A percentile compares a stretch with the other conserved stretches of the same genome.
These are phyloP conservation scores for Solanum virginianum DNA, from an alignment of 257 asterid genomes.

Conservation along the genomic window DNA sequence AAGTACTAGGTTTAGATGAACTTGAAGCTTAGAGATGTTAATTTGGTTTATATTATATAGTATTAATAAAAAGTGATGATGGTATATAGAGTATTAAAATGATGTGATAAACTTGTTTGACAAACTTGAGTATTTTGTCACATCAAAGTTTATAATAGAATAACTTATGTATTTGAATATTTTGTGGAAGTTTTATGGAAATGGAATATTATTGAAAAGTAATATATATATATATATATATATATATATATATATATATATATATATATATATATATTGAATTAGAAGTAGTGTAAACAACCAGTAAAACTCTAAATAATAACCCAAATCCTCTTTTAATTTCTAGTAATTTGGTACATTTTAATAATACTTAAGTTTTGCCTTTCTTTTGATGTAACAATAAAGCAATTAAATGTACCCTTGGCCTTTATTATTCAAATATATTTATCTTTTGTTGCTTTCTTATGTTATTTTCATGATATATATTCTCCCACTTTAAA, in stretches of 20 bases:
- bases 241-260: background rate
- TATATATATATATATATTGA: background rate
- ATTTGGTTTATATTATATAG: background rate
- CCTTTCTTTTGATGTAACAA: conserved; percentile 29
- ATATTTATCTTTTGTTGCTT: background rate
- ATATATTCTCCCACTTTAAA: conserved; percentile 21
- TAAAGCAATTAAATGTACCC: conserved; percentile 15
- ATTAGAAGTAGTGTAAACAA: background rate
- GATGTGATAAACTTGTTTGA: background rate
- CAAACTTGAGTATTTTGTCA: background rate
- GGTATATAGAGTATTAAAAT: background rate
- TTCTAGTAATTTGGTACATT: conserved; percentile 15
- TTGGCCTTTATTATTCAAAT: conserved; percentile 12
- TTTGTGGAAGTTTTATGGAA: background rate
- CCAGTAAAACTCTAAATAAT: background rate
- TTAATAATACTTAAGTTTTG: conserved; percentile 10
- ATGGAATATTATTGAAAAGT: background rate
- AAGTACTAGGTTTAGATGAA: background rate
- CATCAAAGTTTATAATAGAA: background rate
- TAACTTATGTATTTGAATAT: background rate
- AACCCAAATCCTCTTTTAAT: conserved; percentile 8
- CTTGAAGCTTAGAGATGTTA: background rate
- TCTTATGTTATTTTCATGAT: background rate
- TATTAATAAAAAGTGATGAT: background rate
- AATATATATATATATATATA: background rate